Conservation (phyloP, 169 alveolate genomes). For the Babesia ovata region DNA sequence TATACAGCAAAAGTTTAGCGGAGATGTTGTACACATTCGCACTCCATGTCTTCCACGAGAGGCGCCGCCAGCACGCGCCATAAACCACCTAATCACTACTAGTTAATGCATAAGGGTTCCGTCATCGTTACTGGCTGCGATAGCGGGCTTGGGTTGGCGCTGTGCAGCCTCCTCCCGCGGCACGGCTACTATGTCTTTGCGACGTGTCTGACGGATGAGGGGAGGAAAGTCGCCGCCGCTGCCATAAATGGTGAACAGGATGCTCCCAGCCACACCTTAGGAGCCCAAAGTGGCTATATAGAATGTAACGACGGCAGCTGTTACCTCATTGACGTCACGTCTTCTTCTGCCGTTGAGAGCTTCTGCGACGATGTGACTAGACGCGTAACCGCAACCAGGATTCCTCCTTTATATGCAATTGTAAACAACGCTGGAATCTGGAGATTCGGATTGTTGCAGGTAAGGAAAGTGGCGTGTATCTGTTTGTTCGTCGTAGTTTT, state of each 20-base stretch:
- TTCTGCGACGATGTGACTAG: neutral
- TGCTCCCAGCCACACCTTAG: too few relatives aligned
- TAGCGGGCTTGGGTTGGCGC: conserved; percentile 56
- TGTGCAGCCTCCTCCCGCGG: conserved; percentile 29
- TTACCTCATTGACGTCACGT: conserved; percentile 46
- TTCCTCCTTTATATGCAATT: conserved; percentile 43
- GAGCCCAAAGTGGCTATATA: neutral
- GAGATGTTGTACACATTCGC: neutral
- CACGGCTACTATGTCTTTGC: conserved; percentile 49
- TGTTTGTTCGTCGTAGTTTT: neutral
- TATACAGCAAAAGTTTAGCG: neutral
- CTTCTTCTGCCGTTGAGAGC: conserved; percentile 12
- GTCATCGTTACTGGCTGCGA: conserved; percentile 67
- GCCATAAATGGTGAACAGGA: neutral
- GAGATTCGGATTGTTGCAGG: conserved; percentile 51
- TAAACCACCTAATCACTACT: neutral
- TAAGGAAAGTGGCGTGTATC: neutral
- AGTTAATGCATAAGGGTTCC: conserved; percentile 16
- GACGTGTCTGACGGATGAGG: conserved; percentile 31
- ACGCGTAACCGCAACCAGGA: neutral
- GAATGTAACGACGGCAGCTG: neutral
- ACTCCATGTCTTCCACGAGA: neutral
- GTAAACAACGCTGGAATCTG: conserved; percentile 68
- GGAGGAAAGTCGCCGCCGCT: neutral
- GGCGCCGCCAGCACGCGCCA: neutral